Conservation (phyloP, 2,329 filamentous ascomycete genomes). For the Trichoderma guizhouense region DNA sequence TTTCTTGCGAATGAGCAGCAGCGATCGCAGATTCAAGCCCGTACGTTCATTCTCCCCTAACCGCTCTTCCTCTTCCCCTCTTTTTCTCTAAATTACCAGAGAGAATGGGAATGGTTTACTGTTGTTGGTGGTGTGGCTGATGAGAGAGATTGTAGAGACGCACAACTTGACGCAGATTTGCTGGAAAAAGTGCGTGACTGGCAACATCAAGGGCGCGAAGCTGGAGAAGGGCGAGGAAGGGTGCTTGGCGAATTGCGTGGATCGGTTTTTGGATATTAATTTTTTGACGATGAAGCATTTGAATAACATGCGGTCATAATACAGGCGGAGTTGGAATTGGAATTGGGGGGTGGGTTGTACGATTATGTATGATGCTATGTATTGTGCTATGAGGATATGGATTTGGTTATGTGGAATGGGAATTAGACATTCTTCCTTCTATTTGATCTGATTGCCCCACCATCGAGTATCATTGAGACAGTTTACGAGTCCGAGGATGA, state of each 20-base stretch:
- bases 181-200: constrained; percentile 90
- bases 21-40: constrained; percentile 64
- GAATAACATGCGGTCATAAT: constrained; percentile 52
- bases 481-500: background rate
- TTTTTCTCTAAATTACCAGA: too few relatives aligned
- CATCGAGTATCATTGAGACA: background rate
- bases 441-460: background rate
- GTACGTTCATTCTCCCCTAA: constrained; percentile 45
- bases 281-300: constrained; percentile 81
- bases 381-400: background rate
- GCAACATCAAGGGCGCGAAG: constrained; percentile 65
- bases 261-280: constrained; percentile 89
- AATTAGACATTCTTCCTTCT: background rate
- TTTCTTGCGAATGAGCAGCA: constrained; percentile 83
- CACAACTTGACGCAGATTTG: constrained; percentile 68
- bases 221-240: constrained; percentile 75
- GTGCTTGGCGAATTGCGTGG: constrained; percentile 89
- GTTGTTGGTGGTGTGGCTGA: background rate
- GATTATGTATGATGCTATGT: background rate
- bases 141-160: constrained; percentile 41
- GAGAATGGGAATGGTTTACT: background rate
- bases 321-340: background rate
- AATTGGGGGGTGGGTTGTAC: background rate
- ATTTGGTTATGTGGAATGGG: background rate
- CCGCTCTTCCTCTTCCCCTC: too few relatives aligned